Base-by-base conservation (phyloP, 179 eudicot genomes). In the Silene vulgaris region DNA sequence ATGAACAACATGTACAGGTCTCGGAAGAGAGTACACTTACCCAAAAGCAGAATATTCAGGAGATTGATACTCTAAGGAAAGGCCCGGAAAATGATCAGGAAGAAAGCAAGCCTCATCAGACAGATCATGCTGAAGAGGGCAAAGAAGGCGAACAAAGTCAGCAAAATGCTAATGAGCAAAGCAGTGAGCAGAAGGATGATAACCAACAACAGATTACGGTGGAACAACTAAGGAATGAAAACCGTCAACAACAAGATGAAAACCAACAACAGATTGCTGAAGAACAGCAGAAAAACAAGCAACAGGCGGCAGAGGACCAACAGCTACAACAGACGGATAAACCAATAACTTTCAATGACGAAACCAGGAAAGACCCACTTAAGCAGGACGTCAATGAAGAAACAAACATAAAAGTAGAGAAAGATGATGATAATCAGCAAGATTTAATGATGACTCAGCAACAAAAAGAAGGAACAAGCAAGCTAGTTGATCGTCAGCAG, bases 1-100 rank as follows among this genome's bases (percentile, higher is more conserved):
- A 71, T 14, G 82, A 73, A 23, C 76, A 71, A 4, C 83, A 86
- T 26, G 59, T 23, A 74, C 85, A 76, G 66, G 66, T 77, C 12
- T 84, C 89, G 3, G 89, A 88, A 77, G 91, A 87, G 72, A 82
- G 87, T 77, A 21, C 79, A 11, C 57, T 74, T 14, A 70, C 78
- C 37, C 77, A 64, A 70, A 78, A 73, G 21, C 75, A 78, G 52
- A 29, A 59, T 52, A 52, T 81, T 45, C 82, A 60, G 56, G 74
- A 72, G 74, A 75, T 43, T 21, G 29, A 19, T 65, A n/a, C 37
- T 21, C 26, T 32, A 32, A 50, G 70, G 57, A 67, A 69, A 13
- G 75, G 19, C 3, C 52, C 65, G 8, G 75, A 45, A 52, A 54
- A 20, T 75, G 79, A 40, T 8, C 48, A 40, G 48, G 48, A 40